phyloP scores from a whole-genome alignment of 208 protist species.

The Sergeia podlipaevii region DNA sequence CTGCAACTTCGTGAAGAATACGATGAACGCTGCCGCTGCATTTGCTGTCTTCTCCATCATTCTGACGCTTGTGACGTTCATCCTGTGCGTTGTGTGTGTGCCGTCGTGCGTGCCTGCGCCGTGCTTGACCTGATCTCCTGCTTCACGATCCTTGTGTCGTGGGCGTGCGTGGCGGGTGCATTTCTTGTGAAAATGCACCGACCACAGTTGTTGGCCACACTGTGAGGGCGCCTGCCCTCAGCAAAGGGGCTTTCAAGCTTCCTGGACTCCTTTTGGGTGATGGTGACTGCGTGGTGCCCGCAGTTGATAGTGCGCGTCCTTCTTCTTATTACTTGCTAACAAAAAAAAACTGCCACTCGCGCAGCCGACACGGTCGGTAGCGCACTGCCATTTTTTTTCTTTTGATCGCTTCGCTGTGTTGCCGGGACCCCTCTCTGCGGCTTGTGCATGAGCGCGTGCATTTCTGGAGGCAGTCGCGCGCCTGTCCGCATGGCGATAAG shows the following conservation, averaged over 20 bases:
- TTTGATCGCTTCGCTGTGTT: not conserved
- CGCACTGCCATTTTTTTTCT: too few relatives aligned
- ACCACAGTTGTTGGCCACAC: too few relatives aligned
- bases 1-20: conserved; percentile 4
- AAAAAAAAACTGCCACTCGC: too few relatives aligned
- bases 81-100: conserved; percentile 14
- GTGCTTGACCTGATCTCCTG: conserved; percentile 15
- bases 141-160: conserved; percentile 20
- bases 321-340: not conserved
- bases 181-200: too few relatives aligned
- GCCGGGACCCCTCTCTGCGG: not conserved
- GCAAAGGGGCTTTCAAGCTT: too few relatives aligned
- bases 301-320: conserved; percentile 19
- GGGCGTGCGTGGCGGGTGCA: conserved; percentile 25
- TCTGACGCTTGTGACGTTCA: conserved; percentile 15
- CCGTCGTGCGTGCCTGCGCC: conserved; percentile 6
- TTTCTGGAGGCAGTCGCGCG: too few relatives aligned
- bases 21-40: conserved; percentile 24
- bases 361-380: too few relatives aligned
- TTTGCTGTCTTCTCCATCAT: conserved; percentile 46
- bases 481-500: too few relatives aligned
- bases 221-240: too few relatives aligned
- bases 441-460: not conserved
- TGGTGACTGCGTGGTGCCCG: conserved; percentile 34
- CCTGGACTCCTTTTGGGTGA: conserved; percentile 15